Evolutionary conservation across 2,329 filamentous ascomycete genomes (phyloP), one percentile per base, ranked within the genome.

Genomic region (Ophiosphaerella korrae): DNA sequence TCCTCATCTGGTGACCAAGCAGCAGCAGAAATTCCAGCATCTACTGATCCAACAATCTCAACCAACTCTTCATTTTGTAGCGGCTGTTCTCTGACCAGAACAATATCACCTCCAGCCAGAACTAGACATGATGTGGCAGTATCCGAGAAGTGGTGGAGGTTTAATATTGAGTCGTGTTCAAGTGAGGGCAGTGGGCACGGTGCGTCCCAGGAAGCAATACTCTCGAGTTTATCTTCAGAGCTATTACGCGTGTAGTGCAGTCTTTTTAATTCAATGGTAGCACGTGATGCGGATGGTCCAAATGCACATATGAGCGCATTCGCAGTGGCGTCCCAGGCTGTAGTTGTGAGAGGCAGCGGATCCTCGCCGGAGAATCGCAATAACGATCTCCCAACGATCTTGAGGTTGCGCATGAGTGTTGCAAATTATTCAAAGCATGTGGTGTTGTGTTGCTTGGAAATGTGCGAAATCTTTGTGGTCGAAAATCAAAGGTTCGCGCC

Each of bases 1-100:
- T 97, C 93, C 68, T 97, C 93, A 67, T 99, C 94, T 2, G 92
- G 92, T 34, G 93, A 96, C 94, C 94, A 99, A 60, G 85, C 84
- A 13, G 92, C 93, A 13, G 92, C 91, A 21, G 87, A 84, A 63
- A 99, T 96, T 21, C 93, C 94, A 51, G 88, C 89, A 75, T 97
- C 92, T 33, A 99, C 90, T 31, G 92, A 95, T 38, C 94, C 94
- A 57, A 97, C 86, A 62, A 99, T 97, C 74, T 97, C 94, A 62
- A 99, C 92, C 62, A 89, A 86, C 33, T 92, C 89, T 71, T 89
- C 85, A 52, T 82, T 85, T 5, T 80, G 77, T 29, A 81, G 70
- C 37, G 85, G 81, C 35, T 87, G 83, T 69, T 97, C 91, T 59
- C 88, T 84, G 24, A 97, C 88, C 44, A 92, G 82, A 54, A 97